Evolutionary conservation across 164 flowering plant genomes (phyloP).

Genomic region (Annona cherimola): DNA sequence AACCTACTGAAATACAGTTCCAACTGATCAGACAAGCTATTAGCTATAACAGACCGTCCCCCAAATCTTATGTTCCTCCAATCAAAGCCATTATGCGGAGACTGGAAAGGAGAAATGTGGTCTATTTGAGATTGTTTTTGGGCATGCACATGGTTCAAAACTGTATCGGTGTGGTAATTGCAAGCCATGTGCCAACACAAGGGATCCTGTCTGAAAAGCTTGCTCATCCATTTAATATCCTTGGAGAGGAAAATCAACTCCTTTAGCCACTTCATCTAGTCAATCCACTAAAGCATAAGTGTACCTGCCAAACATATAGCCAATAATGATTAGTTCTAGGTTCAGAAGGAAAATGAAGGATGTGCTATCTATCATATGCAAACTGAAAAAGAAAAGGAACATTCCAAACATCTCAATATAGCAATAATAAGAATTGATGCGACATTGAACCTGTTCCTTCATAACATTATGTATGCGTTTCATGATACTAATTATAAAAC

Average conservation of each 20-base stretch:
- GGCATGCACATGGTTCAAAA: neutral
- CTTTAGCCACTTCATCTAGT: slow-evolving; percentile 21
- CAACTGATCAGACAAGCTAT: neutral
- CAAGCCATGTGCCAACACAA: neutral
- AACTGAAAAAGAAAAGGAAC: no score
- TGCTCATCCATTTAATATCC: neutral
- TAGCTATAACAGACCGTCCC: neutral
- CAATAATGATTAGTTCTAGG: neutral
- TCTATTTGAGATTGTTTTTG: neutral
- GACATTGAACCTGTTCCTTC: no score
- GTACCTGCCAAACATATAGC: slow-evolving; percentile 3
- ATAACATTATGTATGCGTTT: no score
- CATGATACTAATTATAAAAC: no score
- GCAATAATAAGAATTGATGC: no score
- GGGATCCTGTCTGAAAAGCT: slow-evolving; percentile 5
- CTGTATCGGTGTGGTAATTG: slow-evolving; percentile 1
- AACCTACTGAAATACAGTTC: neutral
- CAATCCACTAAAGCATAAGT: neutral
- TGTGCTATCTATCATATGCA: neutral
- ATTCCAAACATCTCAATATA: no score
- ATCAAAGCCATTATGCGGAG: neutral
- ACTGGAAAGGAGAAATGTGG: neutral
- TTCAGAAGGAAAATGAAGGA: neutral
- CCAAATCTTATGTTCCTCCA: neutral
- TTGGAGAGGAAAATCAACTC: slow-evolving; percentile 7